Conservation (phyloP, 768 basidiomycete species). For the Dacryopinax primogenitus region DNA sequence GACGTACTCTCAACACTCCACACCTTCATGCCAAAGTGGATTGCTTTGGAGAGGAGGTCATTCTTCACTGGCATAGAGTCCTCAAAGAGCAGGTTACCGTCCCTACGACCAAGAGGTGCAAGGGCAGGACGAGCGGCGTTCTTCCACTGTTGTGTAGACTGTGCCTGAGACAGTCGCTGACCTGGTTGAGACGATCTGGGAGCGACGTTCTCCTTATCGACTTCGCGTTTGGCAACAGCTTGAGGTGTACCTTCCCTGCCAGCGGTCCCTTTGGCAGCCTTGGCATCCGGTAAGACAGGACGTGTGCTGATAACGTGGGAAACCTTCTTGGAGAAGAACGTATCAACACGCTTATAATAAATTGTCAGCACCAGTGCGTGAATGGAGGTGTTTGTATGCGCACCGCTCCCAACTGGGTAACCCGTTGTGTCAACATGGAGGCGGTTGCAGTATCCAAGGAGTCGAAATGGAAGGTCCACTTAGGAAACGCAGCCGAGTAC, state of each 20-base stretch:
- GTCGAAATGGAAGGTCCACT: constrained; percentile 79
- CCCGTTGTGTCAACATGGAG: constrained; percentile 39
- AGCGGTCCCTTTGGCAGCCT: constrained; percentile 22
- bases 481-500: constrained; percentile 74
- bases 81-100: constrained; percentile 21
- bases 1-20: constrained; percentile 51
- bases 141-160: neutral
- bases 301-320: constrained; percentile 75
- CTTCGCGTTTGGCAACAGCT: constrained; percentile 16
- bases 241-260: constrained; percentile 19
- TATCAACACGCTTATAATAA: constrained; percentile 55
- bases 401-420: constrained; percentile 65
- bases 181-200: neutral
- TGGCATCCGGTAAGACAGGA: constrained; percentile 25
- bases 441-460: constrained; percentile 34
- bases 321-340: constrained; percentile 75
- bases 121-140: neutral
- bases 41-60: constrained; percentile 52
- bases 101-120: constrained; percentile 3
- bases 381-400: constrained; percentile 22
- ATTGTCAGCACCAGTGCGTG: constrained; percentile 3
- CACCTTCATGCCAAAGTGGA: constrained; percentile 65
- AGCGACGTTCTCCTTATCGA: constrained; percentile 23
- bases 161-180: neutral
- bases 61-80: constrained; percentile 28